Percentiles rank a stretch among this genome's conserved stretches.
Conservation (phyloP, 129 eudicot genomes). For the Centaurea solstitialis region DNA sequence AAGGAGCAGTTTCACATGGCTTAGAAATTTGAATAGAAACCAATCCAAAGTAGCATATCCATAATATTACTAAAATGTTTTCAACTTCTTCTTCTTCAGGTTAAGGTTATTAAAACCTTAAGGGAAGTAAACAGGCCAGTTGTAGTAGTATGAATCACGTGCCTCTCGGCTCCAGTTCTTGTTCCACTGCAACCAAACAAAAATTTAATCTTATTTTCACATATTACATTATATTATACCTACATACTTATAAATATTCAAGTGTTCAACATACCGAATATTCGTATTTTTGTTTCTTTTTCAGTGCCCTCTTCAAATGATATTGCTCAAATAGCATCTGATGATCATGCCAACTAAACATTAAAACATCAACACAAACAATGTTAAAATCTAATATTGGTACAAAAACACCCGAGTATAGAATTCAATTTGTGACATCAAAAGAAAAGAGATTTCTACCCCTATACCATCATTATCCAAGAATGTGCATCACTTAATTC, state of each 20-base stretch:
- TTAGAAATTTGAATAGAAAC: conserved; percentile 9
- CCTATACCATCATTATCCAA: not conserved
- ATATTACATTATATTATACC: not conserved
- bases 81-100: not conserved
- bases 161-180: conserved; percentile 54
- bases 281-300: conserved; percentile 59
- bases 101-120: conserved; percentile 28
- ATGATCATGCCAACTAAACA: conserved; percentile 88
- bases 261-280: conserved; percentile 51
- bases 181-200: conserved; percentile 72
- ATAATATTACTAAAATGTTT: conserved; percentile 1
- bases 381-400: not conserved
- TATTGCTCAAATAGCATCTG: conserved; percentile 86
- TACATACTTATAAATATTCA: not conserved
- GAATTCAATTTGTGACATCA: not conserved
- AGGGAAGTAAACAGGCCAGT: conserved; percentile 88
- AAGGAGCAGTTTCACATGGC: conserved; percentile 23
- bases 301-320: conserved; percentile 84
- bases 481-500: not conserved
- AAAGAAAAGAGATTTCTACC: too few species aligned
- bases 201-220: not conserved
- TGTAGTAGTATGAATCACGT: conserved; percentile 83
- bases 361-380: conserved; percentile 5
- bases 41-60: not conserved
- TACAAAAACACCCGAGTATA: not conserved